phyloP scores from a whole-genome alignment of 2,329 filamentous ascomycete species.

The Catunica adiposa region DNA sequence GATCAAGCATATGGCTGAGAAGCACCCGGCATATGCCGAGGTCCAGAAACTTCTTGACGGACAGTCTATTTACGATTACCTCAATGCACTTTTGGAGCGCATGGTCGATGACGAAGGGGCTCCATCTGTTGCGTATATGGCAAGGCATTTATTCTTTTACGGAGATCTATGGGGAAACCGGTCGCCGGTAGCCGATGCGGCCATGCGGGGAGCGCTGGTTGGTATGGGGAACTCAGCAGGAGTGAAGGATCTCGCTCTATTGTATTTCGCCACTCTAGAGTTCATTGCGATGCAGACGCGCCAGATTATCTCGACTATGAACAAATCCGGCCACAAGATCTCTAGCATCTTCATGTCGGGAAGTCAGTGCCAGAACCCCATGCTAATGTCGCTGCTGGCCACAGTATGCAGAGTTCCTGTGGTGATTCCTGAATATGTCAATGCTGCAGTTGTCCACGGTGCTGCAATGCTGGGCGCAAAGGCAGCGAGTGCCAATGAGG shows the following conservation, averaged over 20 bases:
- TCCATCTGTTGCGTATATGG: constrained; percentile 69
- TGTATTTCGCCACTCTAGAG: constrained; percentile 94
- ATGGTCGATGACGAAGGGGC: constrained; percentile 53
- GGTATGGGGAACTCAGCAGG: constrained; percentile 77
- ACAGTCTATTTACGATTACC: constrained; percentile 84
- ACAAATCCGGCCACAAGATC: constrained; percentile 71
- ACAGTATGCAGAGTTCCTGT: constrained; percentile 86
- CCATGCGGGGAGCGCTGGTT: constrained; percentile 81
- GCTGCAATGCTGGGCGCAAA: constrained; percentile 96
- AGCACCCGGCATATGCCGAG: constrained; percentile 76
- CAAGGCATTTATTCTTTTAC: constrained; percentile 95
- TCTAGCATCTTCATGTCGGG: constrained; percentile 97
- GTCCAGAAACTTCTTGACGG: constrained; percentile 62
- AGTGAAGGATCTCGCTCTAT: constrained; percentile 70
- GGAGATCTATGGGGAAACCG: constrained; percentile 95
- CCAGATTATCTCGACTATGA: constrained; percentile 92
- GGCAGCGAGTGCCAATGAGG: constrained; percentile 63
- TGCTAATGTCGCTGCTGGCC: constrained; percentile 82
- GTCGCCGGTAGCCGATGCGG: constrained; percentile 78
- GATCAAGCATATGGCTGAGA: constrained; percentile 85
- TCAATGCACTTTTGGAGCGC: constrained; percentile 72
- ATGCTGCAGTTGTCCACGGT: constrained; percentile 92
- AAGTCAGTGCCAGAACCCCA: constrained; percentile 87
- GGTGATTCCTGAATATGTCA: constrained; percentile 80
- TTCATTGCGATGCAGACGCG: constrained; percentile 95